Conservation (phyloP, 495 filamentous ascomycete genomes). For the Poronia punctata region DNA sequence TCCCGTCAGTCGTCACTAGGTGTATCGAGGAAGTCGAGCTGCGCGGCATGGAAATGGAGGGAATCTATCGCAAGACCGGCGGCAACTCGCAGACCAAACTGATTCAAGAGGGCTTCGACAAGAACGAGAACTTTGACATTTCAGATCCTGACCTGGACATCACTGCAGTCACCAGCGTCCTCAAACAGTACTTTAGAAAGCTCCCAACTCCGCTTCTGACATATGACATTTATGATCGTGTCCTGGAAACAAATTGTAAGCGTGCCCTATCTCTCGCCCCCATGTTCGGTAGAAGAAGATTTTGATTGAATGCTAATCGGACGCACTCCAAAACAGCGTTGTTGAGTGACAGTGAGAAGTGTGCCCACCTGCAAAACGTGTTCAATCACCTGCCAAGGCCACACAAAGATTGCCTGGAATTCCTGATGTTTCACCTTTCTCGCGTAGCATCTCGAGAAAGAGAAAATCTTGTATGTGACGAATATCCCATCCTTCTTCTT, state of each 20-base stretch:
- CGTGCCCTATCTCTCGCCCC: neutral
- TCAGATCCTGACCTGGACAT: constrained; percentile 92
- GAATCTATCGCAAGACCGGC: constrained; percentile 96
- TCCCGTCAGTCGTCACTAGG: constrained; percentile 82
- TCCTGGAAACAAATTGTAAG: constrained; percentile 72
- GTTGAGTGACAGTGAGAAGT: constrained; percentile 50
- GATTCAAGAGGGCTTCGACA: constrained; percentile 87
- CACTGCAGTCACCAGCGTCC: constrained; percentile 86
- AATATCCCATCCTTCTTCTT: neutral
- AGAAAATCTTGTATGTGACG: constrained; percentile 61
- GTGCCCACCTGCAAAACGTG: constrained; percentile 59
- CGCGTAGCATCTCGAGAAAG: constrained; percentile 75
- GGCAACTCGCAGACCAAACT: constrained; percentile 78
- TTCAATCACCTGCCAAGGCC: constrained; percentile 70
- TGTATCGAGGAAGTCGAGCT: constrained; percentile 98
- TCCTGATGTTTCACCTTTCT: constrained; percentile 87
- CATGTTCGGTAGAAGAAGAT: constrained; percentile 2
- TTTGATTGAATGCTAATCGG: constrained; percentile 7
- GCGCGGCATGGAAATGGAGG: constrained; percentile 95
- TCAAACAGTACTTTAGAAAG: constrained; percentile 98
- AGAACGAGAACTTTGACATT: constrained; percentile 76
- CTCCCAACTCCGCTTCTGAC: constrained; percentile 88
- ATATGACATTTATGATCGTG: constrained; percentile 81
- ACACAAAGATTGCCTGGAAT: constrained; percentile 85
- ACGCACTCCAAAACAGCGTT: constrained; percentile 42